Conservation (phyloP, 2,329 filamentous ascomycete genomes). For the Alternaria consortialis region DNA sequence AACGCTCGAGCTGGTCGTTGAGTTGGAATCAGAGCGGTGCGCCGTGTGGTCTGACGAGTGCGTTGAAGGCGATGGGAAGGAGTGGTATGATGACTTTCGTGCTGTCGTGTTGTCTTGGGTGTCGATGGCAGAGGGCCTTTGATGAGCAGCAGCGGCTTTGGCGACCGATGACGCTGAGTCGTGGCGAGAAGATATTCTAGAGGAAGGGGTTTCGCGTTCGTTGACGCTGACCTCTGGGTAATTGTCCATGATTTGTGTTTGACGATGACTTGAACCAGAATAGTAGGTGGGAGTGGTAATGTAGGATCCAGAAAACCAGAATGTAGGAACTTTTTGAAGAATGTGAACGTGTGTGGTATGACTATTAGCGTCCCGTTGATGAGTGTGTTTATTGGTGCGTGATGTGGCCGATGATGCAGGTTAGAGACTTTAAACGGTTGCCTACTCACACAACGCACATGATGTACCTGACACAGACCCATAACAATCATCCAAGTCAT, state of each 20-base stretch:
- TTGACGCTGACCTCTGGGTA: slow-evolving; percentile 35
- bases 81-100: slow-evolving; percentile 15
- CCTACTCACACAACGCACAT: slow-evolving; percentile 12
- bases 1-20: slow-evolving; percentile 10
- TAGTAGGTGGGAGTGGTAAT: neutral
- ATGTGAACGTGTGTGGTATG: neutral
- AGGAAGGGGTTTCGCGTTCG: slow-evolving; percentile 29
- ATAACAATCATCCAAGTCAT: slow-evolving; percentile 16
- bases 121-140: neutral
- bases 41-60: slow-evolving; percentile 11
- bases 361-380: neutral
- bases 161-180: slow-evolving; percentile 28
- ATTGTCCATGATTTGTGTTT: slow-evolving; percentile 30
- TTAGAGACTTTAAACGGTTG: slow-evolving; percentile 8
- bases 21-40: slow-evolving; percentile 15
- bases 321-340: neutral
- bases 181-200: slow-evolving; percentile 21
- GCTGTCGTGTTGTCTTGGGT: neutral
- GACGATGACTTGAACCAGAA: neutral
- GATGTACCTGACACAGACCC: slow-evolving; percentile 10
- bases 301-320: neutral
- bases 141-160: slow-evolving; percentile 11
- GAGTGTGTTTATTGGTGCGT: neutral
- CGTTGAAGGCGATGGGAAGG: slow-evolving; percentile 23
- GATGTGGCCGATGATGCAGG: slow-evolving; percentile 6